A percentile compares a stretch with the other conserved stretches of the same genome.
phyloP scores from a whole-genome alignment of 2,329 filamentous ascomycete genomes.

The Fulvia fulva region DNA sequence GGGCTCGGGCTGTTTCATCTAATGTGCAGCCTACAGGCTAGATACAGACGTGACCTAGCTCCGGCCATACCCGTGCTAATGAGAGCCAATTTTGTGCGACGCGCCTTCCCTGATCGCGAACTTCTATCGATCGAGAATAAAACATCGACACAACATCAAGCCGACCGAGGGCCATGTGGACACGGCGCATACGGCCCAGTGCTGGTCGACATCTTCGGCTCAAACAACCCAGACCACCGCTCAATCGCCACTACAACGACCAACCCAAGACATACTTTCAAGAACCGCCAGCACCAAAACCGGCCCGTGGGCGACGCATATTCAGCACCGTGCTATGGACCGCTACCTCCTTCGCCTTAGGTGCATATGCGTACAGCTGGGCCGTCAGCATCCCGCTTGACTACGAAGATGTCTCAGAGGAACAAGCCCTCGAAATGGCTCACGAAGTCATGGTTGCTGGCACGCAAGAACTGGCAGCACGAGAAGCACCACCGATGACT shows the following conservation, averaged over 20 bases:
- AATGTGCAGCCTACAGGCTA: no score
- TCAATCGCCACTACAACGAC: not conserved
- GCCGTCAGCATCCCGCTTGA: constrained; percentile 8
- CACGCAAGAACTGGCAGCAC: constrained; percentile 17
- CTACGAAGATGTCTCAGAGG: constrained; percentile 8
- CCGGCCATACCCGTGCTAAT: not conserved
- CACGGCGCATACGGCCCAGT: not conserved
- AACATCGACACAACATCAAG: not conserved
- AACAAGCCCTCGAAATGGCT: constrained; percentile 13
- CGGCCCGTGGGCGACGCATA: constrained; percentile 19
- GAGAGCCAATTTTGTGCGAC: not conserved
- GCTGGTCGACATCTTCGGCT: not conserved
- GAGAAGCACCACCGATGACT: constrained; percentile 19
- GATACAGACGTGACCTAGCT: not conserved
- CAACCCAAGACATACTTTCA: constrained; percentile 32
- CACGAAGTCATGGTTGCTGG: constrained; percentile 20
- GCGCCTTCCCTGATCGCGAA: not conserved
- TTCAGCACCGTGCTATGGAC: constrained; percentile 22
- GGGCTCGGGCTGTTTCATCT: no score
- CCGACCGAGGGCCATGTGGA: not conserved
- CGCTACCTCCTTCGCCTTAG: constrained; percentile 20
- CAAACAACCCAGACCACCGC: not conserved
- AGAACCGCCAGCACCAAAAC: constrained; percentile 19
- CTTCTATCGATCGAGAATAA: not conserved
- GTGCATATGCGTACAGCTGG: constrained; percentile 17